Conservation (phyloP, 768 basidiomycete species). For the Vararia minispora region DNA sequence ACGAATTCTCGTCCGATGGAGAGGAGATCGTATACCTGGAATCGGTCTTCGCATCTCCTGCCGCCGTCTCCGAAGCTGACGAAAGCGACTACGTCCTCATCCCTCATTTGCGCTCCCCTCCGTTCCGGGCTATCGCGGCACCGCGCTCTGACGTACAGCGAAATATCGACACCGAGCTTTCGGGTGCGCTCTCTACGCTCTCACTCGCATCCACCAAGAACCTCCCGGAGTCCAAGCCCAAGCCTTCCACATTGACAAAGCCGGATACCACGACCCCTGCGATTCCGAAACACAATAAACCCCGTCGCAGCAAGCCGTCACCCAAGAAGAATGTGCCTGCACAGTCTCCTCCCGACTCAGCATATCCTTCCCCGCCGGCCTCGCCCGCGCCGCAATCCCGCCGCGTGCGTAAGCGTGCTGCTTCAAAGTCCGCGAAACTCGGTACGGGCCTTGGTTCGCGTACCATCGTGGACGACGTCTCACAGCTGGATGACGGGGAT, state of each 20-base stretch:
- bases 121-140: conserved; percentile 11
- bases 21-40: conserved; percentile 14
- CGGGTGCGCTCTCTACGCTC: conserved; percentile 11
- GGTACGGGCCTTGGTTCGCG: conserved; percentile 25
- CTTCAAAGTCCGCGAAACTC: neutral
- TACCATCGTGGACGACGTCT: conserved; percentile 40
- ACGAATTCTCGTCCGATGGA: conserved; percentile 10
- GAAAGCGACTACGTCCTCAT: conserved; percentile 20
- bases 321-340: neutral
- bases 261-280: too few relatives aligned
- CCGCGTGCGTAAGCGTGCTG: neutral
- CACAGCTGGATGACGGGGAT: conserved; percentile 29
- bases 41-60: conserved; percentile 24
- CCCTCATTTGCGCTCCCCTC: conserved; percentile 27
- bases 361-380: conserved; percentile 5
- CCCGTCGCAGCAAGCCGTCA: neutral
- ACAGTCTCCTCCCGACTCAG: neutral
- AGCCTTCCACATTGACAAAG: too few relatives aligned
- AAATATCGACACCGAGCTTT: conserved; percentile 10
- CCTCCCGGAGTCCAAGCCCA: neutral
- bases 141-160: too few relatives aligned
- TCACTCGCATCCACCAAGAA: neutral
- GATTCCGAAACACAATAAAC: too few relatives aligned
- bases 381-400: conserved; percentile 7
- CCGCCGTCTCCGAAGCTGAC: conserved; percentile 18